Evolutionary conservation across 2,329 filamentous ascomycete species (phyloP).

Genomic region (Fusarium sp.): DNA sequence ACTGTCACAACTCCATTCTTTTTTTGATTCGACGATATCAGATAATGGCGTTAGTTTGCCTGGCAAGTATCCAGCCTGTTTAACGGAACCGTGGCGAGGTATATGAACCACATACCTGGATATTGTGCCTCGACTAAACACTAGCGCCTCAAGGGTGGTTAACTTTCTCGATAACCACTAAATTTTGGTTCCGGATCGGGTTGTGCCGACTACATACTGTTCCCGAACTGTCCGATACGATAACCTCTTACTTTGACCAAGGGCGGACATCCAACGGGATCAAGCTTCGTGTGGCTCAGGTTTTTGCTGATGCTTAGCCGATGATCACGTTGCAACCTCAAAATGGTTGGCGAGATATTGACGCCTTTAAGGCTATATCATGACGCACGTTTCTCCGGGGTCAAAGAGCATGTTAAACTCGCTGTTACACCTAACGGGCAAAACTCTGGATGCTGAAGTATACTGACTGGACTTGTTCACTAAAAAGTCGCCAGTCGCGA

Average conservation of each 20-base stretch:
- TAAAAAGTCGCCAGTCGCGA: neutral
- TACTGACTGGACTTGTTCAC: neutral
- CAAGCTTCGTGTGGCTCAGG: neutral
- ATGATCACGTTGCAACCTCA: neutral
- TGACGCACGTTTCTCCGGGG: neutral
- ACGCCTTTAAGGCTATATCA: neutral
- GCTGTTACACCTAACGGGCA: too few species aligned
- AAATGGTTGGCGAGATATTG: neutral
- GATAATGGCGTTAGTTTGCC: neutral
- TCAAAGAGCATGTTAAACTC: neutral
- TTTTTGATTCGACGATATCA: neutral
- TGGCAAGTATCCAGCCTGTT: neutral
- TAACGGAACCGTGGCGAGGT: neutral
- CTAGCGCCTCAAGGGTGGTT: slow-evolving; percentile 4
- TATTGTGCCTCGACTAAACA: neutral
- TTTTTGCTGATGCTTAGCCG: neutral
- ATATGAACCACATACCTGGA: slow-evolving; percentile 3
- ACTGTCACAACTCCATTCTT: neutral
- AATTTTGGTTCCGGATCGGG: slow-evolving; percentile 11
- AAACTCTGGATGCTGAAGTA: too few species aligned
- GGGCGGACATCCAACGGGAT: neutral
- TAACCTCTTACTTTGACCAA: neutral
- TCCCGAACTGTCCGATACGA: neutral
- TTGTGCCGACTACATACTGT: neutral
- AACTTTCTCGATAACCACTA: neutral